phyloP scores from a whole-genome alignment of 2,329 filamentous ascomycete species.

The Claviceps sp. region DNA sequence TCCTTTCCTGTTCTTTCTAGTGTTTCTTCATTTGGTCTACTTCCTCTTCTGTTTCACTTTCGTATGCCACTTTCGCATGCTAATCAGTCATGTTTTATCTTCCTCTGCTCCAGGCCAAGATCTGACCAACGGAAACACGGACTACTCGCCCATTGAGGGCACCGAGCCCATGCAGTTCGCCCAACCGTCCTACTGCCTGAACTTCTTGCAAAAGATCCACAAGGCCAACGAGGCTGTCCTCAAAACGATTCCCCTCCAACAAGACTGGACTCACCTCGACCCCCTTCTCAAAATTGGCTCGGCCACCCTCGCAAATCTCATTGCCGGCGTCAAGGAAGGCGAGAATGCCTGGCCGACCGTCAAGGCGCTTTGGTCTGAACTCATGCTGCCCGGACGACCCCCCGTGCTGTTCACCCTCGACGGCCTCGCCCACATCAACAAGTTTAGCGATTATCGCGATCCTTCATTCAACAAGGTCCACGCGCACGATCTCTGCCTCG shows the following conservation, averaged over 20 bases:
- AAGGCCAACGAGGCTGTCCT: slow-evolving; percentile 61
- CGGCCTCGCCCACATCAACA: slow-evolving; percentile 71
- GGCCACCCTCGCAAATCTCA: slow-evolving; percentile 53
- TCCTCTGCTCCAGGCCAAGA: slow-evolving; percentile 46
- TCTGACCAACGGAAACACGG: slow-evolving; percentile 64
- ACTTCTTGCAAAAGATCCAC: slow-evolving; percentile 58
- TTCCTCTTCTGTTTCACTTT: too few species aligned
- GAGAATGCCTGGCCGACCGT: slow-evolving; percentile 73
- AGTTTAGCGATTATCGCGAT: slow-evolving; percentile 59
- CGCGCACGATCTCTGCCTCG: slow-evolving; percentile 67
- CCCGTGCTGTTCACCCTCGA: slow-evolving; percentile 66
- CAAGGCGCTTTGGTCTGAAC: slow-evolving; percentile 67
- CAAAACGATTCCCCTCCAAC: slow-evolving; percentile 29
- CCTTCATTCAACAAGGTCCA: slow-evolving; percentile 64
- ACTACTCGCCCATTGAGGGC: slow-evolving; percentile 59
- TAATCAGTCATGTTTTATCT: not conserved
- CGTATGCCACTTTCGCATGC: not conserved
- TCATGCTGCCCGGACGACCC: slow-evolving; percentile 39
- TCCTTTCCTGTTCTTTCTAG: not conserved
- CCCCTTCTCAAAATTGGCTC: slow-evolving; percentile 35
- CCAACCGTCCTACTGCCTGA: slow-evolving; percentile 65
- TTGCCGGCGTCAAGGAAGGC: slow-evolving; percentile 57
- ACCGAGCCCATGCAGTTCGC: slow-evolving; percentile 50
- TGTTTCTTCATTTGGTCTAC: not conserved
- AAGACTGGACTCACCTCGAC: slow-evolving; percentile 28